Percentiles rank a stretch among this genome's conserved stretches.
Conservation (phyloP, 2,329 filamentous ascomycete genomes). For the Penicillium nordicum region DNA sequence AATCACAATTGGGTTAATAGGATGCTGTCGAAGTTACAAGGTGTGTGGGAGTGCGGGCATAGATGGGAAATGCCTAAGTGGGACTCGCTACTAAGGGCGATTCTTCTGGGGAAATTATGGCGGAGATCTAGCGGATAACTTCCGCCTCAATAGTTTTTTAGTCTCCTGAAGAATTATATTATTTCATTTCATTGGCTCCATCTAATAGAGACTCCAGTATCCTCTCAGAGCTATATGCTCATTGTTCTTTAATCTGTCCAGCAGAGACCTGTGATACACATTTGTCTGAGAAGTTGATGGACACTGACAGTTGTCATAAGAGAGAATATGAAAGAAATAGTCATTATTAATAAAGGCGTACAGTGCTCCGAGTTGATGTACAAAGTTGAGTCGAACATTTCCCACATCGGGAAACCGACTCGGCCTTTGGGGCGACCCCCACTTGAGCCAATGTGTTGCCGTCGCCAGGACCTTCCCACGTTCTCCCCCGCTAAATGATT, state of each 20-base stretch:
- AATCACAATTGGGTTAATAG: constrained; percentile 11
- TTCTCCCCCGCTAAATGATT: constrained; percentile 23
- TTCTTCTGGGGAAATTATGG: not conserved
- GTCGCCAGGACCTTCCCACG: constrained; percentile 38
- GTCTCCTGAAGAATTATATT: not conserved
- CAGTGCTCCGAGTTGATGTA: constrained; percentile 4
- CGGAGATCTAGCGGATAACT: not conserved
- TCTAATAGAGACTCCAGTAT: not conserved
- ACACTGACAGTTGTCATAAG: not conserved
- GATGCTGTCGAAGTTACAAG: constrained; percentile 34
- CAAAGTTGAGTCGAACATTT: not conserved
- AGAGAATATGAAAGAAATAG: not conserved
- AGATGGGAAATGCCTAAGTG: not conserved
- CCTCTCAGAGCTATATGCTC: not conserved
- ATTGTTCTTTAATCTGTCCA: not conserved
- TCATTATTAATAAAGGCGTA: not conserved
- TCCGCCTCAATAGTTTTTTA: not conserved
- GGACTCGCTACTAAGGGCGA: not conserved
- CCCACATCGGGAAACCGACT: constrained; percentile 13
- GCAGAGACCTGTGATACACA: not conserved
- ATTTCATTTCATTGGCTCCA: not conserved
- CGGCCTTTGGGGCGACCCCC: constrained; percentile 48
- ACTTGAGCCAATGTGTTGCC: constrained; percentile 32
- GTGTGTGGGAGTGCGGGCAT: constrained; percentile 28
- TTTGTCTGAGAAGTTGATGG: not conserved